Evolutionary conservation across 2,329 filamentous ascomycete species (phyloP), one percentile per base, ranked within the genome.

Genomic region (Claviceps humidiphila): DNA sequence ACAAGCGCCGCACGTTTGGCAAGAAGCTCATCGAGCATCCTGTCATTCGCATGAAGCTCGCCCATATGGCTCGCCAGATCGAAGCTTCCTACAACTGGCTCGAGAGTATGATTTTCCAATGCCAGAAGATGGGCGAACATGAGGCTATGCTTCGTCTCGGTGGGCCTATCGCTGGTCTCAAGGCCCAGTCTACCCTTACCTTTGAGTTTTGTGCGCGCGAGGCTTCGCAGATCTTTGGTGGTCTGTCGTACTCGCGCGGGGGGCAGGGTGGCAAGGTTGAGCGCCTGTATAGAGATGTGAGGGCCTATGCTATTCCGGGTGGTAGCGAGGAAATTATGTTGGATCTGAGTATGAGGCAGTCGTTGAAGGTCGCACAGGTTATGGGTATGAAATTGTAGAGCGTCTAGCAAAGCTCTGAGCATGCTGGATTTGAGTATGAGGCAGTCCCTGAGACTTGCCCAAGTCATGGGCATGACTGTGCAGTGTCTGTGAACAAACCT

Each of bases 251-350:
- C 74, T 90, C 83, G 54, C 81, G 91, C 44, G 93, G 93, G 52
- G 93, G 93, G 16, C 93, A 97, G 74, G 93, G 93, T 55, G 91
- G 82, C 54, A 96, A 96, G 80, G 81, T 97, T 50, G 93, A 98
- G 80, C 75, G 93, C 55, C 72, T 98, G 61, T 97, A 97, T 71
- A 80, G 93, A 57, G 93, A 98, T 68, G 93, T 97, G 16, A 80
- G 93, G 60, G 93, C 93, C 0, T 97, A 98, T 68, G 91, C 93
- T 56, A 91, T 98, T 60, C 93, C 93, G 3, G 93, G 93, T 63
- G 93, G 93, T 24, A 89, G 83, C 59, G 91, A 98, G 74, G 93
- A 98, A 78, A 98, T 98, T 59, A 98, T 98, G 93, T 74, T 97
- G 59, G 93, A 98, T 68, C 70, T 98, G 64, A 95, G 88, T 71